Conservation (phyloP, 164 flowering plant genomes). For the Paratinospora sagittata region DNA sequence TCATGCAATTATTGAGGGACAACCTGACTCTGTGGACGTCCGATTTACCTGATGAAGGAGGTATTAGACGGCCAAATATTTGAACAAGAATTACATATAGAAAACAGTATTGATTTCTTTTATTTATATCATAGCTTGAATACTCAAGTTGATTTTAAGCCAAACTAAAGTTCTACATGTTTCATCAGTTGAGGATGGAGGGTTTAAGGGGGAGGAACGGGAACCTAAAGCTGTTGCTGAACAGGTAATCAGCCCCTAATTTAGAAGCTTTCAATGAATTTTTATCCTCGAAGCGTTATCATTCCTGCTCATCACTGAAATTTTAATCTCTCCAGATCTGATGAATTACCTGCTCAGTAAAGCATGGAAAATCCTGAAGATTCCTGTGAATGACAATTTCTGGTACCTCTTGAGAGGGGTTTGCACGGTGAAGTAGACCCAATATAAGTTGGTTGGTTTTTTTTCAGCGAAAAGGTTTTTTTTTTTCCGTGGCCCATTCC, state of each 20-base stretch:
- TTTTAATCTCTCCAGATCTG: background rate
- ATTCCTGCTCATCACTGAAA: background rate
- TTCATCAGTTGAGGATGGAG: slow-evolving; percentile 44
- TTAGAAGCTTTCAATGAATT: background rate
- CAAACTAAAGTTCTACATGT: background rate
- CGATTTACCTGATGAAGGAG: slow-evolving; percentile 88
- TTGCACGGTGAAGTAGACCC: too few relatives aligned
- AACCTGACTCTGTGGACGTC: slow-evolving; percentile 94
- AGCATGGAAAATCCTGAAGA: too few relatives aligned
- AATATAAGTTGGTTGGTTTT: too few relatives aligned
- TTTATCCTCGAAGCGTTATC: background rate
- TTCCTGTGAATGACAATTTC: too few relatives aligned
- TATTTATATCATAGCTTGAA: too few relatives aligned
- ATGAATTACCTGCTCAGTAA: too few relatives aligned
- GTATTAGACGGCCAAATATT: slow-evolving; percentile 20
- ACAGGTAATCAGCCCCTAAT: slow-evolving; percentile 21
- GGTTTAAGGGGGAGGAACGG: slow-evolving; percentile 44
- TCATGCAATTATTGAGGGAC: slow-evolving; percentile 90
- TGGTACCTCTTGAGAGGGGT: too few relatives aligned
- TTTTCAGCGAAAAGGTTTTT: too few relatives aligned
- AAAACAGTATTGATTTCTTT: too few relatives aligned
- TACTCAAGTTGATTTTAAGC: background rate
- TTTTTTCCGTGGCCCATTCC: too few relatives aligned
- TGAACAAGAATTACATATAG: too few relatives aligned
- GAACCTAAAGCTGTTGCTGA: slow-evolving; percentile 40